Evolutionary conservation across 495 filamentous ascomycete species (phyloP).

Genomic region (Cercophora scortea): DNA sequence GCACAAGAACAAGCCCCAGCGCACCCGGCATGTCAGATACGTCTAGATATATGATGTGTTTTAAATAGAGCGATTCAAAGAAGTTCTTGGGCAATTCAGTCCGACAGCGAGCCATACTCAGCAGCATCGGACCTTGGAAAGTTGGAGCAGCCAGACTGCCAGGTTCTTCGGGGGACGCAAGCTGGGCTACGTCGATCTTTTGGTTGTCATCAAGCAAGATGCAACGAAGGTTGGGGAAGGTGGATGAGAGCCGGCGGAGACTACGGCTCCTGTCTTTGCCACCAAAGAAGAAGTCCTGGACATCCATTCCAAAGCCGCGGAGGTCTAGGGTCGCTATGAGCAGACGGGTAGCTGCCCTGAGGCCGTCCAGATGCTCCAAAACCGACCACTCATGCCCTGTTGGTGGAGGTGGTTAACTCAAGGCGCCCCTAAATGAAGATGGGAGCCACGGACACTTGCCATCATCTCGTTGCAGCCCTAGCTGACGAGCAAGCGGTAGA

Average conservation of each 20-base stretch:
- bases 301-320: conserved; percentile 16
- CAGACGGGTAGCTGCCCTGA: conserved; percentile 17
- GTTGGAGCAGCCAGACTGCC: not conserved
- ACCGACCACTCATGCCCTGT: conserved; percentile 35
- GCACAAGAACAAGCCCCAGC: conserved; percentile 14
- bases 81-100: conserved; percentile 21
- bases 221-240: conserved; percentile 28
- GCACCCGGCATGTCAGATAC: conserved; percentile 33
- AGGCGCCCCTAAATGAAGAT: not conserved
- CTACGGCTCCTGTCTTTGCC: conserved; percentile 9
- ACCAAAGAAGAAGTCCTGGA: not conserved
- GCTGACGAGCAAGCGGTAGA: conserved; percentile 18
- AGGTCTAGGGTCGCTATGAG: conserved; percentile 31
- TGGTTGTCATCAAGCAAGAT: conserved; percentile 31
- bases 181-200: conserved; percentile 21
- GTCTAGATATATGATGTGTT: conserved; percentile 34
- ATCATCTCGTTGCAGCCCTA: conserved; percentile 25
- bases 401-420: not conserved
- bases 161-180: conserved; percentile 1
- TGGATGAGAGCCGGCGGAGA: conserved; percentile 15
- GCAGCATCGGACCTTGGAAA: conserved; percentile 13
- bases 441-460: conserved; percentile 18
- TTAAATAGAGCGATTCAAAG: conserved; percentile 22
- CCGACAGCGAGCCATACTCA: conserved; percentile 28
- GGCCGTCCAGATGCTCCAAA: conserved; percentile 13